phyloP scores from a whole-genome alignment of 768 basidiomycete species.

The Termitomyces sp. region DNA sequence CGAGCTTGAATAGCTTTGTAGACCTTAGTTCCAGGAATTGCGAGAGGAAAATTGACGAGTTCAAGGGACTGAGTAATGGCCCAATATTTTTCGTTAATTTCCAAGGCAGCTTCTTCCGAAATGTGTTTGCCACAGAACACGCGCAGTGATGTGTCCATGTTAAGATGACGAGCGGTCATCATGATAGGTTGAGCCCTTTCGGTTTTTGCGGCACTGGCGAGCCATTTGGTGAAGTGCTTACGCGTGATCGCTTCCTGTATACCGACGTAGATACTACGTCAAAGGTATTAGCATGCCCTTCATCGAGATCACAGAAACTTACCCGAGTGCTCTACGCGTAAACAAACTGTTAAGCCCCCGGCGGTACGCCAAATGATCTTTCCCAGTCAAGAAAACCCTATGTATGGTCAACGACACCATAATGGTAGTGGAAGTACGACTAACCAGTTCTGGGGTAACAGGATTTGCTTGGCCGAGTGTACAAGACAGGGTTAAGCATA shows the following conservation, averaged over 20 bases:
- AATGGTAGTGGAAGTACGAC: conserved; percentile 6
- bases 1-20: conserved; percentile 90
- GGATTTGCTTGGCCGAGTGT: conserved; percentile 81
- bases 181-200: conserved; percentile 61
- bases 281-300: neutral
- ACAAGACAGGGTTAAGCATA: conserved; percentile 95
- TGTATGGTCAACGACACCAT: neutral
- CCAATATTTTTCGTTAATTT: conserved; percentile 96
- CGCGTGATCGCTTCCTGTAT: conserved; percentile 84
- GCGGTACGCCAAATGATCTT: conserved; percentile 90
- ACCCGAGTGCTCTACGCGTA: conserved; percentile 92
- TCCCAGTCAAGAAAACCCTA: conserved; percentile 98
- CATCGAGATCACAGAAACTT: conserved; percentile 13
- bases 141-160: conserved; percentile 95
- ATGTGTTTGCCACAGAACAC: conserved; percentile 95
- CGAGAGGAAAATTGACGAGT: conserved; percentile 97
- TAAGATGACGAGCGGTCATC: conserved; percentile 88
- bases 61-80: conserved; percentile 91
- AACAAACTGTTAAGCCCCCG: conserved; percentile 87
- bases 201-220: conserved; percentile 45
- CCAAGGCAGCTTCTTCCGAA: conserved; percentile 66
- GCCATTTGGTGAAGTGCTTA: conserved; percentile 72
- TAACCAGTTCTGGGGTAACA: conserved; percentile 85
- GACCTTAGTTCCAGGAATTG: conserved; percentile 93
- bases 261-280: conserved; percentile 66